Evolutionary conservation across 306 rosid species (phyloP).

Genomic region (Glycine latifolia): DNA sequence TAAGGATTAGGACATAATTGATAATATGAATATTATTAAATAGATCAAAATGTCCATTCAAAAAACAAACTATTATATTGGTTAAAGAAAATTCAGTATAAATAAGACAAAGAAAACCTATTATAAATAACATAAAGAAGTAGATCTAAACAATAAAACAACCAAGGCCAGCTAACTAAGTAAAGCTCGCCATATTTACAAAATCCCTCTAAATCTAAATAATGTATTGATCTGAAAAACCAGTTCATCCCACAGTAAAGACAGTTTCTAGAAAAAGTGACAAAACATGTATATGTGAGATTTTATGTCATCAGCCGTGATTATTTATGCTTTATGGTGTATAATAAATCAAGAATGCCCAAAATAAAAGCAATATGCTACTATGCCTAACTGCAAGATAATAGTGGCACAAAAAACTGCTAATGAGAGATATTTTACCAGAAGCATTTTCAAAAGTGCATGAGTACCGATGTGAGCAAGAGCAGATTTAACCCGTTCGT

Average conservation of each 20-base stretch:
- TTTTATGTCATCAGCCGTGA: background rate
- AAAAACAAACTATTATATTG: background rate
- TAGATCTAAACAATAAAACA: background rate
- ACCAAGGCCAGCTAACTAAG: background rate
- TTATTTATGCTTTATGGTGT: background rate
- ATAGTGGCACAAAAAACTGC: constrained; percentile 7
- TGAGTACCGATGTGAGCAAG: constrained; percentile 99
- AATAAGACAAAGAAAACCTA: constrained; percentile 45
- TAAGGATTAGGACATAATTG: constrained; percentile 43
- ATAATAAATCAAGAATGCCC: constrained; percentile 12
- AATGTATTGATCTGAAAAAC: background rate
- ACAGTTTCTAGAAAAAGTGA: background rate
- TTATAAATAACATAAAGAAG: constrained; percentile 42
- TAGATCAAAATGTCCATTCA: background rate
- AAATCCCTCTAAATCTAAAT: constrained; percentile 27
- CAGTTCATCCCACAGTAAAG: constrained; percentile 16
- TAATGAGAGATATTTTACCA: constrained; percentile 66
- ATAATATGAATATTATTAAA: constrained; percentile 38
- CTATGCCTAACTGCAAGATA: constrained; percentile 33
- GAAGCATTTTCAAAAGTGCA: constrained; percentile 97
- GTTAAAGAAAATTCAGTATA: constrained; percentile 11
- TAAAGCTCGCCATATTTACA: background rate
- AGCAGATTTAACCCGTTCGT: constrained; percentile 75
- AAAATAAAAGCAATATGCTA: background rate
- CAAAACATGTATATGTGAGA: background rate